These are phyloP conservation scores for Ceratocystis papillata DNA, from an alignment of 2,329 filamentous ascomycete genomes.

Conservation along the genomic window DNA sequence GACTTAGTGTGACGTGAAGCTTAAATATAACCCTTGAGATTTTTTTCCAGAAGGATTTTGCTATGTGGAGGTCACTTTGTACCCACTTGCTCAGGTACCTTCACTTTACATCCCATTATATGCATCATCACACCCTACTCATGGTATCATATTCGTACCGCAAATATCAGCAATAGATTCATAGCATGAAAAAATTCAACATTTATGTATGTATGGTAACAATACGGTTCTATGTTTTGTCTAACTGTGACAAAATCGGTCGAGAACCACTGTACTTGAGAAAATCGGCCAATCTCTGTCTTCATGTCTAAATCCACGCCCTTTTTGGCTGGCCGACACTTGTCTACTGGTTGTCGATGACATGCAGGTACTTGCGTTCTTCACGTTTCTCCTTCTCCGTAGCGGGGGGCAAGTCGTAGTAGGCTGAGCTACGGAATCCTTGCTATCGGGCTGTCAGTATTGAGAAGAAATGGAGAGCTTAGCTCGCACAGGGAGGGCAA, in stretches of 20 bases:
- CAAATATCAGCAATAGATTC: neutral
- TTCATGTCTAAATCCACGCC: neutral
- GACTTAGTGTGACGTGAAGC: conserved; percentile 7
- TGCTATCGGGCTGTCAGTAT: conserved; percentile 47
- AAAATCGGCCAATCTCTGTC: conserved; percentile 12
- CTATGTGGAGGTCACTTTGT: conserved; percentile 1
- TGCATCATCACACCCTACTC: neutral
- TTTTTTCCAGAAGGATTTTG: conserved; percentile 4
- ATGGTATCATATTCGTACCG: too few species aligned
- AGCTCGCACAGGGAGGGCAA: conserved; percentile 24
- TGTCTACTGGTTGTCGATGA: conserved; percentile 70
- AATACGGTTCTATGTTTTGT: conserved; percentile 17
- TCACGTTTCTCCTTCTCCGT: conserved; percentile 91
- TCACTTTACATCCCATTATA: neutral
- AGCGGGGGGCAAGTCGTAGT: conserved; percentile 86
- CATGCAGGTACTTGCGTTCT: conserved; percentile 94
- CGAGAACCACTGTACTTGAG: conserved; percentile 20
- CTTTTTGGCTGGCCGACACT: conserved; percentile 16
- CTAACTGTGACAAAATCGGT: conserved; percentile 18
- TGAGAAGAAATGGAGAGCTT: neutral
- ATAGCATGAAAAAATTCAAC: too few species aligned
- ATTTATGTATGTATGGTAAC: conserved; percentile 13
- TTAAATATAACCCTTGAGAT: neutral
- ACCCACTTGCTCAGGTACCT: neutral
- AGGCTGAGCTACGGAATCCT: conserved; percentile 77